Conservation (phyloP, 2,329 filamentous ascomycete genomes). For the Dothistroma septosporum region DNA sequence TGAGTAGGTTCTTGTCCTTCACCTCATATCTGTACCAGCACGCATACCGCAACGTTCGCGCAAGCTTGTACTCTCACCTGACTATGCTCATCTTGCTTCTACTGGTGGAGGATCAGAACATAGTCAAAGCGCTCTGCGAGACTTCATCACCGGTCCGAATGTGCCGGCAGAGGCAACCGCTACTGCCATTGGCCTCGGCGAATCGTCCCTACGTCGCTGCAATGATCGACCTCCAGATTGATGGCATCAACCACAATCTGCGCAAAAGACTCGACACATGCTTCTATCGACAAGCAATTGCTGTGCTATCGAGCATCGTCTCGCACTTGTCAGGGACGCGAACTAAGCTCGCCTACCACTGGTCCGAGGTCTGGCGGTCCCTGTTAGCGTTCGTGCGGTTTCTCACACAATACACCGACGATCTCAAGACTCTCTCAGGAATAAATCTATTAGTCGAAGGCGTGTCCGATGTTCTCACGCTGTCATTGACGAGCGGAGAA, state of each 20-base stretch:
- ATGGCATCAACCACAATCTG: constrained; percentile 91
- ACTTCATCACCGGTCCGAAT: constrained; percentile 72
- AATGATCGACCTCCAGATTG: constrained; percentile 81
- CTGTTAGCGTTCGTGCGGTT: constrained; percentile 86
- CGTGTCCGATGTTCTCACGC: constrained; percentile 75
- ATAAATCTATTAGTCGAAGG: constrained; percentile 71
- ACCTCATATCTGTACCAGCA: constrained; percentile 93
- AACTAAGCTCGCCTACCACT: constrained; percentile 81
- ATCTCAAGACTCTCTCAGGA: constrained; percentile 65
- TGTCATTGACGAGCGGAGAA: constrained; percentile 82
- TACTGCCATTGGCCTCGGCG: constrained; percentile 65
- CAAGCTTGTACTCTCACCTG: constrained; percentile 77
- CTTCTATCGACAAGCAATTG: constrained; percentile 65
- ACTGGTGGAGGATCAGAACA: constrained; percentile 75
- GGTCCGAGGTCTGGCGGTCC: constrained; percentile 90
- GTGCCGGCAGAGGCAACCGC: constrained; percentile 84
- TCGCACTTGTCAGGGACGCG: constrained; percentile 79
- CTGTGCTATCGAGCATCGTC: constrained; percentile 75
- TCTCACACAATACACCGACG: constrained; percentile 76
- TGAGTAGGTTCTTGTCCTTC: constrained; percentile 78
- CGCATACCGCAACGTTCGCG: constrained; percentile 75
- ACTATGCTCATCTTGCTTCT: constrained; percentile 81
- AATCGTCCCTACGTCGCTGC: constrained; percentile 71
- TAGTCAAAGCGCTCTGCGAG: constrained; percentile 80
- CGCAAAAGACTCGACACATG: constrained; percentile 77